Evolutionary conservation across 176 grass and related monocot species (phyloP), one percentile per base, ranked within the genome.

Genomic region (Dendrocalamus sinicus): DNA sequence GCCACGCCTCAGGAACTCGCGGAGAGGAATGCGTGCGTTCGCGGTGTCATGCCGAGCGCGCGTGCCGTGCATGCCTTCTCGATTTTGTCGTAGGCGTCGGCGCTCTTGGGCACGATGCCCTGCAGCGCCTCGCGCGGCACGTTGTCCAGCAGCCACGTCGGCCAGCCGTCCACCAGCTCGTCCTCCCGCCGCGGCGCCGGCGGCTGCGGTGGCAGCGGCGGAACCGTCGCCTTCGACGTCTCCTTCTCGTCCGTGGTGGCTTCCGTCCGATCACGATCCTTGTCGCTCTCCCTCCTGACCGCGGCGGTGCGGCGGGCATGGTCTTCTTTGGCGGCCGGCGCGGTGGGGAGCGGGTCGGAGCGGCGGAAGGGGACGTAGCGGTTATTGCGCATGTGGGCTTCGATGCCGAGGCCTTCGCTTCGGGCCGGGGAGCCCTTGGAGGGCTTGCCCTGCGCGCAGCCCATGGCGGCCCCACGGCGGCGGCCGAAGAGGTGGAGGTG

Each of bases 71-170:
- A 43, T 43, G 84, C 90, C 87, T 94, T 91, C 32, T 92, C 90
- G 54, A 94, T 69, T 85, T 94, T 92, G 74, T 94, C 90, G 81
- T 90, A 94, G 4, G 87, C 88, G 75, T 94, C 90, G 19, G 93
- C 90, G 74, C 93, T 94, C 46, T 52, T 76, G 26, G 90, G 85
- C 12, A 92, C 84, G 59, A 92, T 88, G 12, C 88, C 93, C 4
- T 81, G n/a, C 8, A 94, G 93, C 20, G 80, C 81, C 74, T 90
- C 88, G 2, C 81, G 70, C 1, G 88, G 87, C 17, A 92, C 85
- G 83, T 94, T 94, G 11, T 73, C 82, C 0, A 90, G 68, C 0
- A 94, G 81, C 93, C 93, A 94, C n/a, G 77, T 80, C 64, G 93
- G 92, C 90, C 90, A 94, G 4, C 92, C 92, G 72, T 80, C 85